A percentile compares a stretch with the other conserved stretches of the same genome.
phyloP scores from a whole-genome alignment of 495 filamentous ascomycete species.

The Bryoglossum gracile region DNA sequence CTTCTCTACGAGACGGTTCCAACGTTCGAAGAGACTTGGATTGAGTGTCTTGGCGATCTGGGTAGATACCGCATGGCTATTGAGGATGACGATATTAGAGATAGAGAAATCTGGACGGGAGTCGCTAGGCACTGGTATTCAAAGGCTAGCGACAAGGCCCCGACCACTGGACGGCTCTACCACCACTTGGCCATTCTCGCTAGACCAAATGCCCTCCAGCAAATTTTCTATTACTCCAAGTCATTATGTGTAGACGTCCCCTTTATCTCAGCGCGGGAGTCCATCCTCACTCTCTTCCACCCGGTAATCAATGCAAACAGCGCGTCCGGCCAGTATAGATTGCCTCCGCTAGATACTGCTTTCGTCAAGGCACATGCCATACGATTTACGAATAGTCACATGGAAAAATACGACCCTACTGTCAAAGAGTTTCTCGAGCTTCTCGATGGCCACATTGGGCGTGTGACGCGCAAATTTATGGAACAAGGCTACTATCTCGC shows the following conservation, averaged over 20 bases:
- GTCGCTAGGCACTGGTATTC: constrained; percentile 77
- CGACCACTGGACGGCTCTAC: constrained; percentile 66
- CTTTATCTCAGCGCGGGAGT: constrained; percentile 22
- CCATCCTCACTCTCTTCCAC: constrained; percentile 24
- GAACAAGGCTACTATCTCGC: constrained; percentile 62
- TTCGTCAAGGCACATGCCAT: constrained; percentile 61
- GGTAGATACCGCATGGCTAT: constrained; percentile 63
- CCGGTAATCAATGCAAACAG: constrained; percentile 19
- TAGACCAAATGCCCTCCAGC: constrained; percentile 62
- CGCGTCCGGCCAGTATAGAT: constrained; percentile 13
- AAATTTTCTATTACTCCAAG: constrained; percentile 64
- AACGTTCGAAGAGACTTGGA: constrained; percentile 77
- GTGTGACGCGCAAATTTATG: constrained; percentile 51
- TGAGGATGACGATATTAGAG: constrained; percentile 61
- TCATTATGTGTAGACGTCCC: constrained; percentile 27
- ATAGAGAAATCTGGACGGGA: constrained; percentile 71
- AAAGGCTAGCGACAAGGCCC: constrained; percentile 64
- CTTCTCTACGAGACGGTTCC: constrained; percentile 70
- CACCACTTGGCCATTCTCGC: constrained; percentile 82
- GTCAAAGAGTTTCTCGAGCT: constrained; percentile 43
- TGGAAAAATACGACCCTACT: constrained; percentile 39
- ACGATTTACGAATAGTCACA: constrained; percentile 51
- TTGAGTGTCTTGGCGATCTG: constrained; percentile 81
- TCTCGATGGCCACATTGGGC: constrained; percentile 53
- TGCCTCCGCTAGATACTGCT: constrained; percentile 33